Evolutionary conservation across 2,329 filamentous ascomycete species (phyloP).

Genomic region (Allantophomopsis cytisporea): DNA sequence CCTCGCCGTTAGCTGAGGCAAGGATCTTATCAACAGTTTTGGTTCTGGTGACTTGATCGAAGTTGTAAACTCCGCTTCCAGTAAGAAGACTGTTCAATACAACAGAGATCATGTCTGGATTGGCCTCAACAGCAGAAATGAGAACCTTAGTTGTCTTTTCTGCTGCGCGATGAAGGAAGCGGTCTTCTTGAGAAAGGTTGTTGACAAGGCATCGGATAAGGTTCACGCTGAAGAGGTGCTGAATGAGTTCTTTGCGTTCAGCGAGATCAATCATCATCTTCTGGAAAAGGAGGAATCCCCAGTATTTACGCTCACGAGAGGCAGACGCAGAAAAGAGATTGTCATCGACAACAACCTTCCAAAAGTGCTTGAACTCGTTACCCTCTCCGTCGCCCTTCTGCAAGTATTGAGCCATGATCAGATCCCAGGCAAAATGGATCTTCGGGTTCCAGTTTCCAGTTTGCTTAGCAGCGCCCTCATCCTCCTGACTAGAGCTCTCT

Average conservation of each 20-base stretch:
- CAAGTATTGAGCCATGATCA: slow-evolving; percentile 49
- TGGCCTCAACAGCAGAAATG: slow-evolving; percentile 46
- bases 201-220: slow-evolving; percentile 73
- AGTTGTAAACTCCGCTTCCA: slow-evolving; percentile 58
- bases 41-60: slow-evolving; percentile 75
- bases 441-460: slow-evolving; percentile 69
- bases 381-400: slow-evolving; percentile 15
- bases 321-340: slow-evolving; percentile 71
- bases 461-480: slow-evolving; percentile 23
- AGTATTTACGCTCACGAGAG: slow-evolving; percentile 81
- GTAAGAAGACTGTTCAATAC: slow-evolving; percentile 57
- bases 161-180: slow-evolving; percentile 70
- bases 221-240: slow-evolving; percentile 66
- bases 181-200: slow-evolving; percentile 63
- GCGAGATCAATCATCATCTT: slow-evolving; percentile 49
- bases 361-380: slow-evolving; percentile 58
- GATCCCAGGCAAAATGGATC: slow-evolving; percentile 77
- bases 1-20: slow-evolving; percentile 6
- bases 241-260: slow-evolving; percentile 32
- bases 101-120: slow-evolving; percentile 42
- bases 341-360: slow-evolving; percentile 71
- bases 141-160: slow-evolving; percentile 62
- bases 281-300: slow-evolving; percentile 79
- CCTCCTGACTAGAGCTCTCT: slow-evolving; percentile 46
- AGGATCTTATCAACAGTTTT: slow-evolving; percentile 61